Percentiles rank a stretch among this genome's conserved stretches.
These are phyloP conservation scores for Psilocybe tampanensis DNA, from an alignment of 768 basidiomycete genomes.

Conservation along the genomic window DNA sequence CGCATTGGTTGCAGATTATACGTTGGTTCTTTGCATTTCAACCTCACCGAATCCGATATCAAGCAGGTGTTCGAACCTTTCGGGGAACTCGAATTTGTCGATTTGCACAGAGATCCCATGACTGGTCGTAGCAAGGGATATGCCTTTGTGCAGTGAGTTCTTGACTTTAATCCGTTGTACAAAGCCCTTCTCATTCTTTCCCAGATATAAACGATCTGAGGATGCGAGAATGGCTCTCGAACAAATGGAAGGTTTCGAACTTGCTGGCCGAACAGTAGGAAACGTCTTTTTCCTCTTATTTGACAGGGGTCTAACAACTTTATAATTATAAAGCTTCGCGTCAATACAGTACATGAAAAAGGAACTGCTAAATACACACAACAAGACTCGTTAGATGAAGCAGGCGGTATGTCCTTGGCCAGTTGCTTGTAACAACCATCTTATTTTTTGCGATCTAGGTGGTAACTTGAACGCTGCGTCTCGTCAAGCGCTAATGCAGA, in stretches of 20 bases:
- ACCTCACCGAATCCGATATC: constrained; percentile 95
- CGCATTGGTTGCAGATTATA: constrained; percentile 67
- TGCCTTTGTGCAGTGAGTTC: constrained; percentile 90
- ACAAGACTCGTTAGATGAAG: constrained; percentile 85
- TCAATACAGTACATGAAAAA: constrained; percentile 93
- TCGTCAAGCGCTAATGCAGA: constrained; percentile 99
- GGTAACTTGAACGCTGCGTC: constrained; percentile 98
- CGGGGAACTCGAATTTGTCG: constrained; percentile 97
- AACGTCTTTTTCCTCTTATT: constrained; percentile 17
- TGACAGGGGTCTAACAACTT: neutral
- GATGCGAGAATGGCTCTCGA: constrained; percentile 97
- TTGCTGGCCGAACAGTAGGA: constrained; percentile 89
- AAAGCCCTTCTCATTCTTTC: neutral
- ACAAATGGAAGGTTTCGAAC: constrained; percentile 98
- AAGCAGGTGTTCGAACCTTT: constrained; percentile 99
- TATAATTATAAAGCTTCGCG: constrained; percentile 60
- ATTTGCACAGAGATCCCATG: constrained; percentile 93
- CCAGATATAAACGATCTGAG: constrained; percentile 85
- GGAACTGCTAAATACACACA: constrained; percentile 75
- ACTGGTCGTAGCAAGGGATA: constrained; percentile 97
- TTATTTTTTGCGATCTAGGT: constrained; percentile 46
- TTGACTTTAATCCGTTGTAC: neutral
- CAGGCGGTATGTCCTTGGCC: constrained; percentile 62
- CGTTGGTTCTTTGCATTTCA: constrained; percentile 96
- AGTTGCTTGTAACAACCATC: constrained; percentile 9